Evolutionary conservation across 225 moss, liverwort and hornwort species (phyloP), one percentile per base, ranked within the genome.

Genomic region (Physcomitrellopsis africana): DNA sequence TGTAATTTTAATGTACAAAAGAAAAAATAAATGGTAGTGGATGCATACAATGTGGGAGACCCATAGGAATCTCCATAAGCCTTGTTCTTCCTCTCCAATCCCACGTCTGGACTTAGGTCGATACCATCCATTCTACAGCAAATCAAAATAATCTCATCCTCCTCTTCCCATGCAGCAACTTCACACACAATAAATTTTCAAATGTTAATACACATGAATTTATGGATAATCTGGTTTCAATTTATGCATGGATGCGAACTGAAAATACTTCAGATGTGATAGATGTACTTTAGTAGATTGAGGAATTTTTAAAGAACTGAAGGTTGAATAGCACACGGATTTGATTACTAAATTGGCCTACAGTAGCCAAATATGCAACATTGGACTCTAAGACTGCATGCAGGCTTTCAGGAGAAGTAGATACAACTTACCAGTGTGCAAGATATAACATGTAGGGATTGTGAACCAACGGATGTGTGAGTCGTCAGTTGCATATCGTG

Each of bases 381-480:
- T 53, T 0, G 2, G 16, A 14, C 18, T 18, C 14, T 4, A 37
- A 37, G 32, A 37, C 32, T 37, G 5, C 32, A 37, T 37, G 7
- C 0, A 37, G 32, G 32, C 37, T 8, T 14, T 10, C 4, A 3
- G 17, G 22, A 46, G 13, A 3, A 13, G 5, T 12, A 12, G 1
- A 10, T 22, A 23, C 11, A n/a, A 11, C 66, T 65, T 76, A 92
- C 92, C 66, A 42, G 60, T 87, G 65, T 92, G 92, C 41, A 86
- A 77, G 45, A 92, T 74, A 29, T 66, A 55, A 60, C 85, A 85
- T 10, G 76, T 44, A 27, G 92, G 83, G 56, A 92, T 52, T 1
- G 77, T 79, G 68, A 89, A 92, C 89, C 92, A 89, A 20, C 61
- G 80, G 10, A 92, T 86, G 43, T 84, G 80, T 20, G 82, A 75